Evolutionary conservation across 352 stramenopile species (phyloP).

Genomic region (Phytophthora sp.): DNA sequence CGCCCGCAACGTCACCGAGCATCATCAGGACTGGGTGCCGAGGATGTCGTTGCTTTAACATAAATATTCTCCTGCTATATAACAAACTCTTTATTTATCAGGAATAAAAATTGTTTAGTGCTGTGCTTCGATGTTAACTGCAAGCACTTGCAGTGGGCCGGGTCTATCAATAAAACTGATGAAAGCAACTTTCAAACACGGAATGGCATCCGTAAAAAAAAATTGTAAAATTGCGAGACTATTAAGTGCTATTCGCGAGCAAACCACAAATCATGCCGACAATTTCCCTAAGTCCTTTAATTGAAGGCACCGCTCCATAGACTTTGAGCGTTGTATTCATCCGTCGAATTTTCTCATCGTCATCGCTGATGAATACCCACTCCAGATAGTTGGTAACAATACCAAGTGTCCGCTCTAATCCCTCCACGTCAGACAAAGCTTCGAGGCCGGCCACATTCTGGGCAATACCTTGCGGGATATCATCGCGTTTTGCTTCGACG

Average conservation of each 20-base stretch:
- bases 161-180: too few species aligned
- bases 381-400: constrained; percentile 36
- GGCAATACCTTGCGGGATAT: constrained; percentile 27
- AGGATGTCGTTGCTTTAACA: neutral
- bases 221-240: too few species aligned
- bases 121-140: too few species aligned
- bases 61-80: too few species aligned
- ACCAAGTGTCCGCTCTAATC: constrained; percentile 12
- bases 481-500: constrained; percentile 22
- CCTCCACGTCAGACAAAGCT: constrained; percentile 29
- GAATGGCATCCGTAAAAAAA: too few species aligned
- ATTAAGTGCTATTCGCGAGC: neutral
- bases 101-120: too few species aligned
- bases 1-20: neutral
- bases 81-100: too few species aligned
- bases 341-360: constrained; percentile 19
- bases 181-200: too few species aligned
- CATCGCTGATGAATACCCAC: constrained; percentile 30
- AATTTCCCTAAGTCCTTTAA: constrained; percentile 3
- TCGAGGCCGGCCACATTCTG: constrained; percentile 24
- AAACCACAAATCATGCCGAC: constrained; percentile 15
- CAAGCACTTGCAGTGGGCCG: too few species aligned
- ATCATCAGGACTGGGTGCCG: neutral
- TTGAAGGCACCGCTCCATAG: neutral
- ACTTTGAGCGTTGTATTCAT: neutral